Conservation (phyloP, 2,329 filamentous ascomycete genomes). For the Geoglossum cookeanum region DNA sequence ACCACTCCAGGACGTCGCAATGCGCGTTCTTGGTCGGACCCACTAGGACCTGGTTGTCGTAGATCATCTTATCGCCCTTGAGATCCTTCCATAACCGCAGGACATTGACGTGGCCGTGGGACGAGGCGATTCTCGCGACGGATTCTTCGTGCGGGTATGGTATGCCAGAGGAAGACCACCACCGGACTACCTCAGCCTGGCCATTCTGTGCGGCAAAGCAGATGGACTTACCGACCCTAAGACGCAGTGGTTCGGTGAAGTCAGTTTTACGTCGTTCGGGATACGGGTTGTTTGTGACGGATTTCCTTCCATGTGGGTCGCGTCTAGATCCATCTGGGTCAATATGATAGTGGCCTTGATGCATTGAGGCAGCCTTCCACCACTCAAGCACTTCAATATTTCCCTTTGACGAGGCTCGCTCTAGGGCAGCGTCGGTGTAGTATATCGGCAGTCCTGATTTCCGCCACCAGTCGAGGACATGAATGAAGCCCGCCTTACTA, state of each 20-base stretch:
- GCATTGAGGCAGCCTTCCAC: slow-evolving; percentile 60
- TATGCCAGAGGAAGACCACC: slow-evolving; percentile 75
- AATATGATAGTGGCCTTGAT: slow-evolving; percentile 33
- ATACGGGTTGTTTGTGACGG: neutral
- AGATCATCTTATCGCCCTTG: slow-evolving; percentile 59
- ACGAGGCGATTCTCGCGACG: slow-evolving; percentile 66
- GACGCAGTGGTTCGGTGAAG: slow-evolving; percentile 23
- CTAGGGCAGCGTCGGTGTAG: slow-evolving; percentile 73
- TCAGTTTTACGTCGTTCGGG: neutral
- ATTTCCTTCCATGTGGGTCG: neutral
- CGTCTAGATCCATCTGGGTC: slow-evolving; percentile 15
- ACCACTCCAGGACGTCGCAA: slow-evolving; percentile 77
- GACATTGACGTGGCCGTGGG: slow-evolving; percentile 67
- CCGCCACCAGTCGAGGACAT: slow-evolving; percentile 85
- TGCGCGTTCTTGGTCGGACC: slow-evolving; percentile 77
- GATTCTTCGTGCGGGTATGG: slow-evolving; percentile 62
- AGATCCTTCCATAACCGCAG: slow-evolving; percentile 65
- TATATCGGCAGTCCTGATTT: slow-evolving; percentile 59
- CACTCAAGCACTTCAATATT: slow-evolving; percentile 77
- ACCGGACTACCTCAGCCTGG: slow-evolving; percentile 55
- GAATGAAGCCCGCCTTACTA: slow-evolving; percentile 65
- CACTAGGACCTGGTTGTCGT: slow-evolving; percentile 67
- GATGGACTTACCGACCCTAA: slow-evolving; percentile 72
- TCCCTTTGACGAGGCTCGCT: slow-evolving; percentile 69
- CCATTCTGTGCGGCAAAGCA: slow-evolving; percentile 71